Evolutionary conservation across 2,329 filamentous ascomycete species (phyloP), one percentile per base, ranked within the genome.

Genomic region (Cladosporium sp.): DNA sequence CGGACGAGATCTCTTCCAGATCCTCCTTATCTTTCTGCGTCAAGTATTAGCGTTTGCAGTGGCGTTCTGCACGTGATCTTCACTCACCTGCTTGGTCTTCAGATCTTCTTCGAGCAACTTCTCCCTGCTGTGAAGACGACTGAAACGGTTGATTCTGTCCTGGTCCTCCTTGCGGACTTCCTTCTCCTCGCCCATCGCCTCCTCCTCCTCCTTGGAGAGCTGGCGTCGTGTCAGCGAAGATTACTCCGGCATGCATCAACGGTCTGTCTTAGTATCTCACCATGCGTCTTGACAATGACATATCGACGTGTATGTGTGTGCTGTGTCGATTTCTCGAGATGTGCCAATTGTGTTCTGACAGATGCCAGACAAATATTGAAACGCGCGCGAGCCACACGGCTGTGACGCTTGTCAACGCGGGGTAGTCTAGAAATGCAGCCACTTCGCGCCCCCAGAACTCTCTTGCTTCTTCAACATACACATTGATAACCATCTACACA

Each of bases 131-230:
- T 99, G 94, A 62, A 99, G 80, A 44, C 91, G 87, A 74, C 92
- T 97, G 80, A 99, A 99, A 64, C 86, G 88, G 77, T 99, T 99
- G 84, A 99, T 99, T 77, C 94, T 96, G 78, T 97, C 92, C 75
- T 99, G 94, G 73, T 99, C 94, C 73, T 97, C 92, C 69, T 92
- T 89, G 60, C 94, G 89, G 59, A 99, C 94, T 75, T 97, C 90
- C 67, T 91, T 88, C 71, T 99, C 94, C 64, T 94, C 89, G 61
- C 84, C 83, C 53, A 86, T 80, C 59, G 86, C 73, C 58, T 79
- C 87, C 75, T 99, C 94, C 68, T 97, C 93, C 73, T 96, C 93
- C 71, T 91, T 95, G 45, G 90, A 91, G 65, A 99, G 88, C 94
- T 97, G 22, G 44, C 15, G 15, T 12, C 13, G 22, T 25, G 40